Evolutionary conservation across 1,139 yeast species (phyloP).

Genomic region (Pichia sp.): DNA sequence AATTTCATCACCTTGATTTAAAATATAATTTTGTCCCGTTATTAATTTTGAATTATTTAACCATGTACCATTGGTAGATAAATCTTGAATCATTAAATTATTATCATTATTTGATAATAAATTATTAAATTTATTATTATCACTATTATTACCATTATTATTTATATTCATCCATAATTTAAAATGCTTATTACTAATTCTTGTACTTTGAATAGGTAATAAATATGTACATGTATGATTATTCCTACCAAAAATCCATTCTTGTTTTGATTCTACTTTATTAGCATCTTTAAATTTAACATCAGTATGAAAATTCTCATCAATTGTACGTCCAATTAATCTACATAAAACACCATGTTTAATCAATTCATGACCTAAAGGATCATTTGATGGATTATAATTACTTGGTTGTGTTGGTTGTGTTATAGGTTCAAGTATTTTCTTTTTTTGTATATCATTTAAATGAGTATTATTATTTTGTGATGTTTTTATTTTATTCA

Average conservation of each 20-base stretch:
- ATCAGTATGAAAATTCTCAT: slow-evolving; percentile 26
- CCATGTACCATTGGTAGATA: slow-evolving; percentile 87
- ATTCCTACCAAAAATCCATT: slow-evolving; percentile 79
- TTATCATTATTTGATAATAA: slow-evolving; percentile 6
- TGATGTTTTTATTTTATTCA: background rate
- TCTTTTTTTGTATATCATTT: slow-evolving; percentile 16
- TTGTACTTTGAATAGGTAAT: slow-evolving; percentile 51
- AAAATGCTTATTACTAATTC: slow-evolving; percentile 77
- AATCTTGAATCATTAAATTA: slow-evolving; percentile 56
- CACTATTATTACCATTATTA: slow-evolving; percentile 13
- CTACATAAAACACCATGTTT: slow-evolving; percentile 42
- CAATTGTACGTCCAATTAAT: slow-evolving; percentile 51
- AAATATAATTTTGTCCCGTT: slow-evolving; percentile 72
- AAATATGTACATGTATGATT: slow-evolving; percentile 51
- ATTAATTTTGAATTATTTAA: slow-evolving; percentile 68
- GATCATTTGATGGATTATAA: slow-evolving; percentile 32
- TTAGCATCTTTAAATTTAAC: slow-evolving; percentile 26
- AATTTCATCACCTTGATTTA: slow-evolving; percentile 89
- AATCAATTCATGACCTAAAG: slow-evolving; percentile 32
- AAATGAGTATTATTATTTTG: background rate
- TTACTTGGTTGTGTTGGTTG: slow-evolving; percentile 60
- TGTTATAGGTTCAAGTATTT: slow-evolving; percentile 45
- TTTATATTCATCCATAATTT: slow-evolving; percentile 49
- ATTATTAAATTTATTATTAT: no score
- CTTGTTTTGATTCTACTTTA: slow-evolving; percentile 32